Evolutionary conservation across 352 stramenopile genomes (phyloP).

Genomic region (Nothophytophthora sp.): DNA sequence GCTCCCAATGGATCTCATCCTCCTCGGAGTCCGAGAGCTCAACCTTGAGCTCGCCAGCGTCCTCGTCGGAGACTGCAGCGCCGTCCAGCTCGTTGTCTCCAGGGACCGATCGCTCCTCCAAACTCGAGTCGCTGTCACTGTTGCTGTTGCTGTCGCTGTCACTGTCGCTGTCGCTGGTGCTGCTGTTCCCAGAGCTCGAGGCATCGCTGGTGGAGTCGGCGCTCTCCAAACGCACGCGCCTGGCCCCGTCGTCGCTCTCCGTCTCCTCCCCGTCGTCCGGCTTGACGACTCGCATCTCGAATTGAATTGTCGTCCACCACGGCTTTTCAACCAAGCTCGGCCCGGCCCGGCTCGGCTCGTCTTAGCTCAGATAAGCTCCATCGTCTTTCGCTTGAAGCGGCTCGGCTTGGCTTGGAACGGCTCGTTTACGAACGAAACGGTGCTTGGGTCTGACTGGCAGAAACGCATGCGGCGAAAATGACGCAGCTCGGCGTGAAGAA

Average conservation of each 20-base stretch:
- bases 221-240: not conserved
- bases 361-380: constrained; percentile 4
- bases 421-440: not conserved
- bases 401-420: not conserved
- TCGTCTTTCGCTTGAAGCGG: not conserved
- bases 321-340: not conserved
- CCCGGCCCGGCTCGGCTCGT: not conserved
- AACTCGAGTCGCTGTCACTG: too few species aligned
- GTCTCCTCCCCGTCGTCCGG: constrained; percentile 21
- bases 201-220: constrained; percentile 19
- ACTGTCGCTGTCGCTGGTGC: too few species aligned
- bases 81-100: too few species aligned
- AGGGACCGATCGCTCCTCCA: too few species aligned
- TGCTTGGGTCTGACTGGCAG: constrained; percentile 1
- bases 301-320: not conserved
- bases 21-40: constrained; percentile 5
- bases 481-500: constrained; percentile 62
- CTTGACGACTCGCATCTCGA: constrained; percentile 7
- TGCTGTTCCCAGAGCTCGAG: too few species aligned
- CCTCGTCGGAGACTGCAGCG: too few species aligned
- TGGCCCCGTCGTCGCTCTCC: constrained; percentile 21
- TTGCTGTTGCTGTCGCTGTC: not conserved
- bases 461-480: constrained; percentile 23
- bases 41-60: not conserved
- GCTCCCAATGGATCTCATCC: constrained; percentile 1